These are phyloP conservation scores for Citrus medica DNA, from an alignment of 345 rosid species.

Conservation along the genomic window DNA sequence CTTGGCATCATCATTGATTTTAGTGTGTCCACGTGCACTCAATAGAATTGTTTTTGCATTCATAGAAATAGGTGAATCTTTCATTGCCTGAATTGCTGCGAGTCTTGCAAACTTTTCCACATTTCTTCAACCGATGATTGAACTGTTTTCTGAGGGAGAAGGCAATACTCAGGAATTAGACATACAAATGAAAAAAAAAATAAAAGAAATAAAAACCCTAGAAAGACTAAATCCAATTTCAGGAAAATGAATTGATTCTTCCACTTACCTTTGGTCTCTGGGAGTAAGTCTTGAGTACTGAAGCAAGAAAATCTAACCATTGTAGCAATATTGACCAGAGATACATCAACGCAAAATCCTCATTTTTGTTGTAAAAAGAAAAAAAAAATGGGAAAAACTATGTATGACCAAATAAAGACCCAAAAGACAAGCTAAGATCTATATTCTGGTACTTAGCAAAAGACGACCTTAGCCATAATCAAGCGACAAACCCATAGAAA, in stretches of 20 bases:
- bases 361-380: not conserved
- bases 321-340: too few species aligned
- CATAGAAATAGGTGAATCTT: too few species aligned
- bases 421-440: conserved; percentile 17
- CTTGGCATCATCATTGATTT: conserved; percentile 18
- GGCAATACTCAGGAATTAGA: conserved; percentile 8
- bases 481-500: conserved; percentile 75
- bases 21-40: conserved; percentile 23
- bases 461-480: conserved; percentile 84
- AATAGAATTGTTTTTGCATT: too few species aligned
- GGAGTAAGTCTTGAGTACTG: too few species aligned
- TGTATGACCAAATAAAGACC: conserved; percentile 16
- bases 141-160: conserved; percentile 35
- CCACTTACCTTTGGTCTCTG: too few species aligned
- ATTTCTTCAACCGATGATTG: conserved; percentile 35
- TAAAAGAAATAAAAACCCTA: too few species aligned
- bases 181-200: not conserved
- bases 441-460: conserved; percentile 28
- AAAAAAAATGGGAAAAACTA: not conserved
- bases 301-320: too few species aligned
- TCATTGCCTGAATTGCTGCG: conserved; percentile 22
- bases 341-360: too few species aligned
- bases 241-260: too few species aligned
- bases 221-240: too few species aligned
- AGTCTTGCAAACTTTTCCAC: conserved; percentile 38